Evolutionary conservation across 345 rosid species (phyloP), one percentile per base, ranked within the genome.

Genomic region (Physaria fendleri): DNA sequence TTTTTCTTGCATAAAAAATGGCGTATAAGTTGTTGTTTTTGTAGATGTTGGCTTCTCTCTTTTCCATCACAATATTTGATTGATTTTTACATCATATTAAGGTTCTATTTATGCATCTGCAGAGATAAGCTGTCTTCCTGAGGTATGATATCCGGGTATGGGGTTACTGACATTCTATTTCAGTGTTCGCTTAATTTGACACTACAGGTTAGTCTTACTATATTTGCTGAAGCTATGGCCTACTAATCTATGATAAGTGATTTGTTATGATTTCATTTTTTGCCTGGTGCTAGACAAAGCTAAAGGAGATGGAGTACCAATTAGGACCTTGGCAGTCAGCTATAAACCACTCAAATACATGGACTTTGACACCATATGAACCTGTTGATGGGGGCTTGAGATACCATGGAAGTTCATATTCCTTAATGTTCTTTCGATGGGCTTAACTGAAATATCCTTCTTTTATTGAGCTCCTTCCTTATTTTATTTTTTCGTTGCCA

Each of bases 41-140:
- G n/a, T n/a, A n/a, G n/a, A n/a, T n/a, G n/a, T n/a, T n/a, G n/a
- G n/a, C n/a, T n/a, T n/a, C n/a, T 29, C 15, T 37, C 16, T 38
- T 22, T 37, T 15, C 57, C 44, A 4, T 48, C 64, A 8, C 43
- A 46, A 21, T 38, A 22, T 23, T 23, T 62, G 24, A 23, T 24
- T 56, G 60, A 67, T 77, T 30, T 71, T 75, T 59, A 57, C 49
- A 53, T 60, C 43, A 41, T 46, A 50, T 73, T 59, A 87, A 92
- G 99, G 86, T 92, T 53, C 79, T 92, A 13, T 89, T 92, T 71
- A 83, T 79, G 75, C 97, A 88, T 81, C 82, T 92, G 27, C 97
- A 79, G 54, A n/a, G 95, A 89, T 76, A 84, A 89, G 74, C 93
- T 92, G 65, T 56, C 67, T 77, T 41, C 81, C 87, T 47, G 97